A percentile compares a stretch with the other conserved stretches of the same genome.
Evolutionary conservation across 495 filamentous ascomycete species (phyloP).

Genomic region (Corynascus novoguineensis): DNA sequence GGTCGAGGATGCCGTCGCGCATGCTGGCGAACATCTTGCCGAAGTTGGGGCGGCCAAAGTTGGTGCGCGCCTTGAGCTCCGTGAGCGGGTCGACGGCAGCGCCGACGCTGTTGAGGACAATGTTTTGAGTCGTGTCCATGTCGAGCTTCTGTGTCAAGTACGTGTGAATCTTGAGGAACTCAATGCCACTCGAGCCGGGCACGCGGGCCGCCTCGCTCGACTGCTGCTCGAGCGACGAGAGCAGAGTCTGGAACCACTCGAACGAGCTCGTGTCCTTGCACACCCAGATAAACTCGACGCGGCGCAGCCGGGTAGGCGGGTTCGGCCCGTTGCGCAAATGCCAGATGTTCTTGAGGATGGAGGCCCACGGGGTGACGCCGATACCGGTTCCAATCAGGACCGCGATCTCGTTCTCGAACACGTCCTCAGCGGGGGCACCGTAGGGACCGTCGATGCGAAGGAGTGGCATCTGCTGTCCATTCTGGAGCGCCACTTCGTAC

Average conservation of each 20-base stretch:
- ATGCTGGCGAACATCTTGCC: conserved; percentile 72
- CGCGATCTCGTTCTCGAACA: conserved; percentile 98
- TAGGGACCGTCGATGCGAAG: conserved; percentile 94
- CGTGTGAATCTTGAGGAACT: conserved; percentile 97
- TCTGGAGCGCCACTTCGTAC: conserved; percentile 95
- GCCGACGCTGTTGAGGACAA: conserved; percentile 92
- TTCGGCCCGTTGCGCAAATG: conserved; percentile 82
- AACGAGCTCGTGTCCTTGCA: conserved; percentile 95
- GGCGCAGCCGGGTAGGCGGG: conserved; percentile 76
- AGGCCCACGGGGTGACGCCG: conserved; percentile 95
- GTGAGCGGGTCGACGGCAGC: conserved; percentile 83
- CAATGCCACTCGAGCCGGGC: conserved; percentile 58
- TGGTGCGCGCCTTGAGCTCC: conserved; percentile 80
- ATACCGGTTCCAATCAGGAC: conserved; percentile 97
- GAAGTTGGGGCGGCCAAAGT: conserved; percentile 95
- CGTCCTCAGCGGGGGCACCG: conserved; percentile 91
- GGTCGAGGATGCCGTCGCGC: conserved; percentile 78
- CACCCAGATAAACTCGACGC: conserved; percentile 99
- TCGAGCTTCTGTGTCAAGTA: conserved; percentile 94
- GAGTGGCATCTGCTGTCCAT: conserved; percentile 81
- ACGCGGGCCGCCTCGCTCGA: conserved; percentile 59
- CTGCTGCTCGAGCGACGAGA: conserved; percentile 87
- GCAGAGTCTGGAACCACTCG: conserved; percentile 96
- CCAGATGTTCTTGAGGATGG: conserved; percentile 98
- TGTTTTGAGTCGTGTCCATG: conserved; percentile 87